These are phyloP conservation scores for Pseudocercospora fuligena DNA, from an alignment of 2,329 filamentous ascomycete species.

Conservation along the genomic window DNA sequence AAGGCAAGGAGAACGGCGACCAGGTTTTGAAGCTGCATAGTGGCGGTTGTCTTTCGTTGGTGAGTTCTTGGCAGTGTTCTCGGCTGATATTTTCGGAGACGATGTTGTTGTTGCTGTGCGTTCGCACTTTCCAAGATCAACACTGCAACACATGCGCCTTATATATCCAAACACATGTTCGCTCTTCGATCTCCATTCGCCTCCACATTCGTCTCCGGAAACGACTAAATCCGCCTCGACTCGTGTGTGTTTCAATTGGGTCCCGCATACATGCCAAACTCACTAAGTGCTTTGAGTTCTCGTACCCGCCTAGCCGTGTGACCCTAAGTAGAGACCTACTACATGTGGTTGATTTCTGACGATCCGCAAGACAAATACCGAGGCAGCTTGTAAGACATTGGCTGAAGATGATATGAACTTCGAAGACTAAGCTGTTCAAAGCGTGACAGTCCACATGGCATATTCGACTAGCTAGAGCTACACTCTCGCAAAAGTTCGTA, in stretches of 20 bases:
- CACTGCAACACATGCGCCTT: not conserved
- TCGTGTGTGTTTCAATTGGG: not conserved
- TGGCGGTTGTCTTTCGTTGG: slow-evolving; percentile 1
- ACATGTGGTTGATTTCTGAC: not conserved
- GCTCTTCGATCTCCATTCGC: not conserved
- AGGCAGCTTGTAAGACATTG: slow-evolving; percentile 1
- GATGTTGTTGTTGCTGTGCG: not conserved
- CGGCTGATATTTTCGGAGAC: not conserved
- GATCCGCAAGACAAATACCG: not conserved
- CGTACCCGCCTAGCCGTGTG: not conserved
- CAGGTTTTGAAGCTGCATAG: slow-evolving; percentile 15
- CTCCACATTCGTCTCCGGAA: not conserved
- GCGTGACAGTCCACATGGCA: not conserved
- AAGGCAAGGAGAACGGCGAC: slow-evolving; percentile 14
- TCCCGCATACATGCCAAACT: not conserved
- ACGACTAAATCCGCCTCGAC: not conserved
- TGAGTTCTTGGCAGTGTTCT: not conserved
- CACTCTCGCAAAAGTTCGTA: not conserved
- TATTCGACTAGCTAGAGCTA: not conserved
- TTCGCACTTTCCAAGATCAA: not conserved
- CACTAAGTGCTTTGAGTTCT: not conserved
- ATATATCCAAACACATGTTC: slow-evolving; percentile 1
- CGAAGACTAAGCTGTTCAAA: not conserved
- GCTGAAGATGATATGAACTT: not conserved
- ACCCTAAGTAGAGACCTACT: slow-evolving; percentile 1